Percentiles rank a stretch among this genome's conserved stretches.
Conservation (phyloP, 441 rosid species). For the Populus hybrid region DNA sequence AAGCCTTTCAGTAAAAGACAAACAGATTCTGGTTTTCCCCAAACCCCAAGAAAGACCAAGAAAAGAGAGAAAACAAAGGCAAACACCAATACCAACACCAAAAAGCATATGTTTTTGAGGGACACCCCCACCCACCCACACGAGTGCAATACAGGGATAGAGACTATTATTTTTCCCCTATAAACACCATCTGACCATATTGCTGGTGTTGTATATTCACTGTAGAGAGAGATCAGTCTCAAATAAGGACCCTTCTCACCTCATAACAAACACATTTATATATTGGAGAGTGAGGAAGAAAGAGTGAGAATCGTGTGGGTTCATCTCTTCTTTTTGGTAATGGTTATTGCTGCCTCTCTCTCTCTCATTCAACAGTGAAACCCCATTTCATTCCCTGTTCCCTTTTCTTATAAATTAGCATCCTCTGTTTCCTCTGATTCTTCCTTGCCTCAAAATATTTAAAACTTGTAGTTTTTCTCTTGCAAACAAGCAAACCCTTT, state of each 20-base stretch:
- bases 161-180: not conserved
- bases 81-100: conserved; percentile 28
- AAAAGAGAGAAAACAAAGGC: not conserved
- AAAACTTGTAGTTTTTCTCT: not conserved
- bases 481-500: not conserved
- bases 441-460: not conserved
- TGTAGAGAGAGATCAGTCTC: conserved; percentile 21
- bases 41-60: conserved; percentile 34
- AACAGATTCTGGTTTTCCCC: conserved; percentile 43
- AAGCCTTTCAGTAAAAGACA: conserved; percentile 31
- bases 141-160: conserved; percentile 32
- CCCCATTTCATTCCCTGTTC: not conserved
- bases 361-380: not conserved
- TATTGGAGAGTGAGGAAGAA: not conserved
- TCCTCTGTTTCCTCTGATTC: not conserved
- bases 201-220: too few relatives aligned
- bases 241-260: conserved; percentile 6
- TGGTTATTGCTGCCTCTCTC: not conserved
- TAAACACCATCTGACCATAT: not conserved
- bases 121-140: conserved; percentile 45
- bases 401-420: not conserved
- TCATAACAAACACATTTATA: not conserved
- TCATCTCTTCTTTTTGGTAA: conserved; percentile 22
- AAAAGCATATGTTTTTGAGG: conserved; percentile 17
- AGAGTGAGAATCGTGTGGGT: conserved; percentile 27